Evolutionary conservation across 2,329 filamentous ascomycete genomes (phyloP).

Genomic region (Trichoderma sp.): DNA sequence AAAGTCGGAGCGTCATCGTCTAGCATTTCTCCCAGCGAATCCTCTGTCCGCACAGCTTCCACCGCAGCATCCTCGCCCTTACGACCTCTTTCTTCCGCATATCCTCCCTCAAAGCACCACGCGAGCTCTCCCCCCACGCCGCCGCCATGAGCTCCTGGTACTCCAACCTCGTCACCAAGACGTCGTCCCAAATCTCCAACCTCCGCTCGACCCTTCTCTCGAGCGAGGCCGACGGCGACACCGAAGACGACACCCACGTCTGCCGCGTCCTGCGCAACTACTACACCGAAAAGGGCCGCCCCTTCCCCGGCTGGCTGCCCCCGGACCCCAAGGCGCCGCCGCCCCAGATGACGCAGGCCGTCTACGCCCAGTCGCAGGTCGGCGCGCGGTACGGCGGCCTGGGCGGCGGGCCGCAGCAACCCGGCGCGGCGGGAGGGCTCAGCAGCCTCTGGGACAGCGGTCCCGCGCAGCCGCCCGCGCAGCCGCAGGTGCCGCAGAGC

Average conservation of each 20-base stretch:
- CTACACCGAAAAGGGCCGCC: conserved; percentile 83
- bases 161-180: conserved; percentile 69
- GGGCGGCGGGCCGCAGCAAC: conserved; percentile 13
- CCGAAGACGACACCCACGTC: conserved; percentile 90
- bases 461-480: conserved; percentile 36
- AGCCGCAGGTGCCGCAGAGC: conserved; percentile 46
- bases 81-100: not conserved
- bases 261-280: conserved; percentile 90
- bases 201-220: conserved; percentile 70
- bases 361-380: conserved; percentile 56
- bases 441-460: conserved; percentile 63
- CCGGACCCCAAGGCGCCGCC: conserved; percentile 77
- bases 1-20: not conserved
- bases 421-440: conserved; percentile 43
- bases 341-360: conserved; percentile 56
- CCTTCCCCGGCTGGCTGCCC: conserved; percentile 84
- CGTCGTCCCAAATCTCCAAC: conserved; percentile 65
- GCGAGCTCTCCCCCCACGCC: not conserved
- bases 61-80: not conserved
- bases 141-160: conserved; percentile 76
- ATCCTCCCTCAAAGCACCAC: not conserved
- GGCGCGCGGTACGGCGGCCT: conserved; percentile 58
- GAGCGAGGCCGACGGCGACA: conserved; percentile 68
- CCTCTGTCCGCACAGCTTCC: not conserved
- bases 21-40: not conserved